Evolutionary conservation across 257 asterid genomes (phyloP).

Genomic region (Paulownia fortunei): DNA sequence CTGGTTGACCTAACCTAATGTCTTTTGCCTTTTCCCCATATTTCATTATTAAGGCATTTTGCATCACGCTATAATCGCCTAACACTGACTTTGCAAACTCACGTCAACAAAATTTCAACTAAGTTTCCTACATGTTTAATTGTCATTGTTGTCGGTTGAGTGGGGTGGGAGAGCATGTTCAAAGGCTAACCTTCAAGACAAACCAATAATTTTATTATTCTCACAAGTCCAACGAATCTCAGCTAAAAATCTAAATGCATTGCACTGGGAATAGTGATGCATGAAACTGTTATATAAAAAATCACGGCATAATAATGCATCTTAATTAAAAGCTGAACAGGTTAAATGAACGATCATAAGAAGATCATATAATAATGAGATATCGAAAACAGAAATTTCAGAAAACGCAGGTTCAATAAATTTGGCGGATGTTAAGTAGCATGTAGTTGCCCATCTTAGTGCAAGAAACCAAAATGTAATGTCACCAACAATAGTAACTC

Average conservation of each 20-base stretch:
- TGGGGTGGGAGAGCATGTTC: background rate
- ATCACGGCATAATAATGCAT: constrained; percentile 10
- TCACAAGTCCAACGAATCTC: background rate
- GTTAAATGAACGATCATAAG: background rate
- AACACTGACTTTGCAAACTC: background rate
- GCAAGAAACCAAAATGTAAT: constrained; percentile 6
- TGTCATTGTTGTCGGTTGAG: background rate
- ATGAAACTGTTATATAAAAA: constrained; percentile 1
- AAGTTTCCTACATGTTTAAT: background rate
- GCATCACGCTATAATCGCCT: background rate
- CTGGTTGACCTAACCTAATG: too few relatives aligned
- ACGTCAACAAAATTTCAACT: background rate
- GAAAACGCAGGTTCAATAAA: constrained; percentile 17
- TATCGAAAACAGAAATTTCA: constrained; percentile 14
- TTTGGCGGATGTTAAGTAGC: constrained; percentile 7
- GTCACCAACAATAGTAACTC: background rate
- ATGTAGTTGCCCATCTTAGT: constrained; percentile 18
- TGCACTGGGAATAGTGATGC: constrained; percentile 16
- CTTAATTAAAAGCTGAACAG: background rate
- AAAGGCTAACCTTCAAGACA: background rate
- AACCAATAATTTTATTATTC: background rate
- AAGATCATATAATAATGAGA: background rate
- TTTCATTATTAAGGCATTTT: too few relatives aligned
- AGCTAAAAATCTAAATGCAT: constrained; percentile 5
- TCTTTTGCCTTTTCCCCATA: too few relatives aligned